Conservation (phyloP, 768 basidiomycete genomes). For the Russula griseocarnosa region DNA sequence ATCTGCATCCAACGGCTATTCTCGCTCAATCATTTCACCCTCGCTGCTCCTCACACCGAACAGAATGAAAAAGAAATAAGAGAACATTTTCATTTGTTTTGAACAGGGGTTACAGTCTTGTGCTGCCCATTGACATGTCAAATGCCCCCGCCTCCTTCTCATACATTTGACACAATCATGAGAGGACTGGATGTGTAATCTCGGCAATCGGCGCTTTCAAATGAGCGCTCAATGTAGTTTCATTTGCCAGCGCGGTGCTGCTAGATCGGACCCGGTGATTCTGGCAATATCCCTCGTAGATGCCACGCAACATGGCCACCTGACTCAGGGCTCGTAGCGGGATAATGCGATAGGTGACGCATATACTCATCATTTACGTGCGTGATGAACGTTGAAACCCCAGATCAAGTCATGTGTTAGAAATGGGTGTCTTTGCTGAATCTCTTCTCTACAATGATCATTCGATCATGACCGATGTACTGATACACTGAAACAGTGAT, state of each 20-base stretch:
- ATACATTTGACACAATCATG: neutral
- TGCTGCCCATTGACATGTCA: neutral
- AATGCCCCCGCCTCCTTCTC: neutral
- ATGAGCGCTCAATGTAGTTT: neutral
- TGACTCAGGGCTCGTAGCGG: neutral
- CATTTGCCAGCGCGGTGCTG: slow-evolving; percentile 12
- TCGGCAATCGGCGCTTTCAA: neutral
- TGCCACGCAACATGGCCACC: slow-evolving; percentile 3
- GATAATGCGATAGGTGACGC: neutral
- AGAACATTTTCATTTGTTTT: neutral
- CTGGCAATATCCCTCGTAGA: neutral
- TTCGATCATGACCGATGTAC: too few species aligned
- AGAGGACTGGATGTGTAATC: neutral
- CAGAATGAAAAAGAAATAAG: neutral
- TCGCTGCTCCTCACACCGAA: neutral
- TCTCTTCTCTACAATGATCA: too few species aligned
- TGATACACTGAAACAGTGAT: neutral
- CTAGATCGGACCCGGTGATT: neutral
- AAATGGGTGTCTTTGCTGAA: neutral
- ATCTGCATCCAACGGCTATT: slow-evolving; percentile 9
- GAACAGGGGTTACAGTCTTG: neutral
- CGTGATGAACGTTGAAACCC: neutral
- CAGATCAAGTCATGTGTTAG: neutral
- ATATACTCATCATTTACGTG: neutral
- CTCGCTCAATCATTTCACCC: neutral